Evolutionary conservation across 2,329 filamentous ascomycete species (phyloP).

Genomic region (Alternaria incomplexa): DNA sequence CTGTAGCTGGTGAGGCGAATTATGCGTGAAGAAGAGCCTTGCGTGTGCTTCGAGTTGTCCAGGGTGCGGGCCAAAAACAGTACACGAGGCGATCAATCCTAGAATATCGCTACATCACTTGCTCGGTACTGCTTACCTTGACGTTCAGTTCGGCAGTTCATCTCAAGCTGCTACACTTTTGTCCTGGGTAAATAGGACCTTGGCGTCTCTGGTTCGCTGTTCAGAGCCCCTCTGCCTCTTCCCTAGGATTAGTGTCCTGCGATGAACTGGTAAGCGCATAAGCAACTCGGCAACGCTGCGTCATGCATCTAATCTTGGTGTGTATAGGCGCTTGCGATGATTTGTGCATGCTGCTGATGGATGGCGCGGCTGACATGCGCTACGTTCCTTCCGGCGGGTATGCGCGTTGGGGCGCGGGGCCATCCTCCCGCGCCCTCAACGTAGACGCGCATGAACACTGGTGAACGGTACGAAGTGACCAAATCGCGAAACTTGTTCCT

Average conservation of each 20-base stretch:
- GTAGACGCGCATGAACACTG: background rate
- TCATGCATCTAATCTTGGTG: slow-evolving; percentile 24
- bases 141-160: slow-evolving; percentile 15
- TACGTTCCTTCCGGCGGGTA: slow-evolving; percentile 5
- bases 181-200: slow-evolving; percentile 10
- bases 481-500: background rate
- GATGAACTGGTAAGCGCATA: slow-evolving; percentile 21
- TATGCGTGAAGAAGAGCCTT: background rate
- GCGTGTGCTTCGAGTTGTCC: background rate
- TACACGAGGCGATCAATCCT: slow-evolving; percentile 5
- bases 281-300: slow-evolving; percentile 9
- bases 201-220: background rate
- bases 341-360: slow-evolving; percentile 19
- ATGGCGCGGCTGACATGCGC: slow-evolving; percentile 28
- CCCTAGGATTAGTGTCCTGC: slow-evolving; percentile 15
- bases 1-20: background rate
- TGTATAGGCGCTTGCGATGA: slow-evolving; percentile 24
- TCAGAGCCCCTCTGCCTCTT: slow-evolving; percentile 3
- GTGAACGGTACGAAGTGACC: background rate
- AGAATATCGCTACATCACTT: slow-evolving; percentile 21
- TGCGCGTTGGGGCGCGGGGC: slow-evolving; percentile 6
- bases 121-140: slow-evolving; percentile 29
- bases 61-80: slow-evolving; percentile 7
- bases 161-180: background rate
- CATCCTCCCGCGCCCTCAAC: slow-evolving; percentile 9